Evolutionary conservation across 768 basidiomycete species (phyloP), one percentile per base, ranked within the genome.

Genomic region (Tephrocybe sp.): DNA sequence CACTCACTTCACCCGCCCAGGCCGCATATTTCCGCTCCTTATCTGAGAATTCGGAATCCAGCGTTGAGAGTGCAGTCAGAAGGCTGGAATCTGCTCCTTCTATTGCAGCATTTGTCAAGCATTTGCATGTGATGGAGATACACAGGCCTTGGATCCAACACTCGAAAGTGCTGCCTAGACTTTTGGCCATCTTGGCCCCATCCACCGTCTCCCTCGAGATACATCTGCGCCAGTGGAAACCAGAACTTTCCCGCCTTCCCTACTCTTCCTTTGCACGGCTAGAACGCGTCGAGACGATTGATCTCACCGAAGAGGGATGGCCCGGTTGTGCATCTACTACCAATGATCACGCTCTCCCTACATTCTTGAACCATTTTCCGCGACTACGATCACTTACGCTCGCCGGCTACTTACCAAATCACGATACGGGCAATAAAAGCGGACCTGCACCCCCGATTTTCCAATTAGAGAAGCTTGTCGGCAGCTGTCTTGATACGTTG

Each of bases 361-460:
- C 34, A 5, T 52, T 58, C 36, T 43, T 58, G 28, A 55, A 55
- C 51, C 36, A 49, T 21, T 58, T 58, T 21, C 50, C 54, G 18
- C 44, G 45, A 24, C 50, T 58, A 4, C 53, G 42, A 21, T 39
- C 43, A 8, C 52, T 55, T 23, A 52, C 40, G 1, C 50, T 58
- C 23, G 45, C 49, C 6, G 3, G 21, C 3, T 58, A 54, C 46
- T 25, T 12, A 4, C 23, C 26, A 17, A 47, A 48, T 32, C 28
- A 45, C 9, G 30, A n/a, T n/a, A 24, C 20, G 8, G 23, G 12
- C 2, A 14, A 20, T 3, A 34, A 41, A 30, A 23, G 17, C 17
- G 38, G 26, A 1, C n/a, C 28, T 14, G 5, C 20, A 20, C 5
- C 24, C 23, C 32, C 51, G 26, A 25, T 38, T 14, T 53, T 53